Conservation (phyloP, 306 rosid genomes). For the Prunus padus region DNA sequence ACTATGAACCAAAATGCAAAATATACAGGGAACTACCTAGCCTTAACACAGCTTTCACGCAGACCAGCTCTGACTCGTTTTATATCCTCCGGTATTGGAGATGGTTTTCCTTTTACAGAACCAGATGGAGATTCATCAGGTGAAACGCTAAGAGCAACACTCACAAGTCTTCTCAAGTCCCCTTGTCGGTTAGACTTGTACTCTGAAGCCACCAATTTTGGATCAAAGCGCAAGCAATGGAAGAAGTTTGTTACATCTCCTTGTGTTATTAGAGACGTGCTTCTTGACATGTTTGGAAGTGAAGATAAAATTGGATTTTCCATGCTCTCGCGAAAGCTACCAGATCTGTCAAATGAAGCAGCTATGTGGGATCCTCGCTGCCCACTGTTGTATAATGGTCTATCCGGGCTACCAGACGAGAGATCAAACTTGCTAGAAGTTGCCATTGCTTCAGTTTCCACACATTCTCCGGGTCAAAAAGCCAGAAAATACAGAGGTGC, state of each 20-base stretch:
- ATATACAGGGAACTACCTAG: slow-evolving; percentile 69
- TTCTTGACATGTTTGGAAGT: slow-evolving; percentile 85
- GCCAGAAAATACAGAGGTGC: slow-evolving; percentile 58
- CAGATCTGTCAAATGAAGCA: slow-evolving; percentile 76
- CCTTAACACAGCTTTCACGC: slow-evolving; percentile 54
- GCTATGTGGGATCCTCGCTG: slow-evolving; percentile 97
- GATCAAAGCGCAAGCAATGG: slow-evolving; percentile 64
- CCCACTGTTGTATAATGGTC: slow-evolving; percentile 73
- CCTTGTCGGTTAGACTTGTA: slow-evolving; percentile 68
- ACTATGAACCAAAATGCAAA: slow-evolving; percentile 32
- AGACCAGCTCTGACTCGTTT: slow-evolving; percentile 61
- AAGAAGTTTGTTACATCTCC: slow-evolving; percentile 72
- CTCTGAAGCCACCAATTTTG: slow-evolving; percentile 63
- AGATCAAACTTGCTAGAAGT: slow-evolving; percentile 86
- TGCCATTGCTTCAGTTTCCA: slow-evolving; percentile 77
- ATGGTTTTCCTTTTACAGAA: slow-evolving; percentile 73
- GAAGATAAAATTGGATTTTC: slow-evolving; percentile 83
- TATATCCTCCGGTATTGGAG: slow-evolving; percentile 69
- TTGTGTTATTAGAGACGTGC: slow-evolving; percentile 58
- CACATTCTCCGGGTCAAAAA: slow-evolving; percentile 49
- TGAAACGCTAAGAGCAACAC: slow-evolving; percentile 68
- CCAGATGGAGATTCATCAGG: slow-evolving; percentile 83
- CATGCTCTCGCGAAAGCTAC: slow-evolving; percentile 83
- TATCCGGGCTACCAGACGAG: slow-evolving; percentile 87
- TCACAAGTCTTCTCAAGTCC: slow-evolving; percentile 65